Evolutionary conservation across 352 stramenopile species (phyloP).

Genomic region (Pythium biforme): DNA sequence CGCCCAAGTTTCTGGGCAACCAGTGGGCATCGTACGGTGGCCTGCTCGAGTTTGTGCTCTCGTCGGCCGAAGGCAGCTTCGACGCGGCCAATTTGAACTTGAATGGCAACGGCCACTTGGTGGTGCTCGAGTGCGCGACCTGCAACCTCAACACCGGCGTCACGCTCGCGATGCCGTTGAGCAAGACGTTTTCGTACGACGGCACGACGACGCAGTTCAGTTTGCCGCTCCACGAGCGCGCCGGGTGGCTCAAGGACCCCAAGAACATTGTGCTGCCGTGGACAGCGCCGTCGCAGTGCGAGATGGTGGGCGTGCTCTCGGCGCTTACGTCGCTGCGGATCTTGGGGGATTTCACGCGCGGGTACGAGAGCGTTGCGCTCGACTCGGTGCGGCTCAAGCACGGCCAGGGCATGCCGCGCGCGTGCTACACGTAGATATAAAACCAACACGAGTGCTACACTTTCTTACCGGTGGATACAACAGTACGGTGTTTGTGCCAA

Average conservation of each 20-base stretch:
- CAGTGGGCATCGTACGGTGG: slow-evolving; percentile 89
- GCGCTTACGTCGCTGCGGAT: slow-evolving; percentile 84
- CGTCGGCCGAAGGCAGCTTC: slow-evolving; percentile 89
- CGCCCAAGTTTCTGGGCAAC: slow-evolving; percentile 86
- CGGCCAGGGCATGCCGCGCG: slow-evolving; percentile 41
- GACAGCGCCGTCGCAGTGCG: slow-evolving; percentile 68
- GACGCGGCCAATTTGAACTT: slow-evolving; percentile 75
- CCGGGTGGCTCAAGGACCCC: slow-evolving; percentile 90
- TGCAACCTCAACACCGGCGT: slow-evolving; percentile 81
- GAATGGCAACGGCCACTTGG: slow-evolving; percentile 57
- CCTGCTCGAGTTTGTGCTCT: slow-evolving; percentile 88
- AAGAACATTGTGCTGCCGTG: slow-evolving; percentile 87
- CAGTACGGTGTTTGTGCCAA: no score
- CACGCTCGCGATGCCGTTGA: slow-evolving; percentile 85
- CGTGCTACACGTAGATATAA: slow-evolving; percentile 35
- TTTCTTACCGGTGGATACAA: background rate
- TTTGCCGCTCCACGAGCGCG: slow-evolving; percentile 73
- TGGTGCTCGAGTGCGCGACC: slow-evolving; percentile 82
- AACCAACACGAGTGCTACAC: background rate
- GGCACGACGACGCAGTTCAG: slow-evolving; percentile 80
- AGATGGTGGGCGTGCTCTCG: slow-evolving; percentile 88
- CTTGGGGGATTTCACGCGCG: slow-evolving; percentile 89
- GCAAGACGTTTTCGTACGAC: slow-evolving; percentile 73
- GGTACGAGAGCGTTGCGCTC: slow-evolving; percentile 88
- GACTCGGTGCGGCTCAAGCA: slow-evolving; percentile 79